A percentile compares a stretch with the other conserved stretches of the same genome.
These are phyloP conservation scores for Entophlyctis helioformis DNA, from an alignment of 192 early-diverging fungal species.

Conservation along the genomic window DNA sequence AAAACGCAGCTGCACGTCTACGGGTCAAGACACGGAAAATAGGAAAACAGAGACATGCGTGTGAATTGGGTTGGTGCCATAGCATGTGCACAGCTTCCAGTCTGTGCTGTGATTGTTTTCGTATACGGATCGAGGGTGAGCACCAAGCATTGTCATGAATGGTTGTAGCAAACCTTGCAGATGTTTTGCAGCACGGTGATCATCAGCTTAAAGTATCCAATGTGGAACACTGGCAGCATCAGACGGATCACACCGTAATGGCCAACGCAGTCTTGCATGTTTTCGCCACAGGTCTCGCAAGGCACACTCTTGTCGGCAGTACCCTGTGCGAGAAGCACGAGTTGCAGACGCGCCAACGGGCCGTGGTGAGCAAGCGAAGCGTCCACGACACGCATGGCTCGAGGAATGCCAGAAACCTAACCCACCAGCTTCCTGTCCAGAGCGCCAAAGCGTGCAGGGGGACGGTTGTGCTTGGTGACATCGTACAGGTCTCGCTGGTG, in stretches of 20 bases:
- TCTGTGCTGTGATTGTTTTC: too few species aligned
- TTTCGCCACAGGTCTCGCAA: conserved; percentile 86
- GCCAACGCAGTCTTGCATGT: conserved; percentile 82
- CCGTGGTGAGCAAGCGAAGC: too few species aligned
- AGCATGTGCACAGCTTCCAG: too few species aligned
- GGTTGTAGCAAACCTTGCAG: conserved; percentile 71
- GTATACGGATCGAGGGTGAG: too few species aligned
- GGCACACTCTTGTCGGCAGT: conserved; percentile 67
- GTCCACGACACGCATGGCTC: too few species aligned
- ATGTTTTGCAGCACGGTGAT: conserved; percentile 88
- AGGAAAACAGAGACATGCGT: too few species aligned
- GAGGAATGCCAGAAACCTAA: too few species aligned
- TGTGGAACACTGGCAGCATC: conserved; percentile 92
- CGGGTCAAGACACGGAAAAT: too few species aligned
- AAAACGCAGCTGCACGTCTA: conserved; percentile 80
- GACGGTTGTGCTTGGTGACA: conserved; percentile 52
- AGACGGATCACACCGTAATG: conserved; percentile 93
- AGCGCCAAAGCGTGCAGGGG: conserved; percentile 74
- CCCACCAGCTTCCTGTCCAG: conserved; percentile 79
- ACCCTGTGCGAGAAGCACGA: too few species aligned
- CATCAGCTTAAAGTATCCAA: conserved; percentile 90
- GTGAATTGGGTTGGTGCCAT: too few species aligned
- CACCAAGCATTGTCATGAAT: too few species aligned
- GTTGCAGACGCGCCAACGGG: too few species aligned
- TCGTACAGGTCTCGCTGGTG: conserved; percentile 76